Conservation (phyloP, 2,329 filamentous ascomycete species). For the Phoma sp. region DNA sequence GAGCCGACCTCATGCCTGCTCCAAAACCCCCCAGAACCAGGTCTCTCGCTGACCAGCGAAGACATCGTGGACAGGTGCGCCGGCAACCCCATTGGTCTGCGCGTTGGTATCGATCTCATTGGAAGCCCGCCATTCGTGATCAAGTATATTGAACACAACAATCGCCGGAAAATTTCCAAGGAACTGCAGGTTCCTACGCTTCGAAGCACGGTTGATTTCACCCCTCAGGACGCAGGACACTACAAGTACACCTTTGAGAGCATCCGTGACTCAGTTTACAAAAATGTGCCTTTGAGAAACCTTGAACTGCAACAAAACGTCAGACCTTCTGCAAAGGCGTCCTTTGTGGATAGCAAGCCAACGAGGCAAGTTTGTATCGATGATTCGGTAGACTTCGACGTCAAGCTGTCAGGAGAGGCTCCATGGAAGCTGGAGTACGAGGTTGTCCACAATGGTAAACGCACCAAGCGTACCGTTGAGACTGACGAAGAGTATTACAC, state of each 20-base stretch:
- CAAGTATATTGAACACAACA: conserved; percentile 73
- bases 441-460: conserved; percentile 85
- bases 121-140: conserved; percentile 93
- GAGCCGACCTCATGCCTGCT: conserved; percentile 95
- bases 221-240: conserved; percentile 79
- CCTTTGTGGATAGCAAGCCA: conserved; percentile 65
- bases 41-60: conserved; percentile 74
- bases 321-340: conserved; percentile 86
- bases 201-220: conserved; percentile 83
- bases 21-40: conserved; percentile 88
- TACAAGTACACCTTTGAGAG: conserved; percentile 87
- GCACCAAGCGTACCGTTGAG: conserved; percentile 71
- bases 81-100: conserved; percentile 88
- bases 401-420: conserved; percentile 79
- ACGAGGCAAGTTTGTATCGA: conserved; percentile 80
- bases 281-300: conserved; percentile 58
- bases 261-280: conserved; percentile 85
- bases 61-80: conserved; percentile 95
- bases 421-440: conserved; percentile 95
- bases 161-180: conserved; percentile 61
- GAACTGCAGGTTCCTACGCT: conserved; percentile 68
- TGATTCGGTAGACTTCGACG: conserved; percentile 76
- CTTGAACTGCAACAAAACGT: conserved; percentile 84
- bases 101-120: conserved; percentile 86
- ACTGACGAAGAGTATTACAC: conserved; percentile 70